Evolutionary conservation across 495 filamentous ascomycete genomes (phyloP), one percentile per base, ranked within the genome.

Genomic region (Penicillium bovifimosum): DNA sequence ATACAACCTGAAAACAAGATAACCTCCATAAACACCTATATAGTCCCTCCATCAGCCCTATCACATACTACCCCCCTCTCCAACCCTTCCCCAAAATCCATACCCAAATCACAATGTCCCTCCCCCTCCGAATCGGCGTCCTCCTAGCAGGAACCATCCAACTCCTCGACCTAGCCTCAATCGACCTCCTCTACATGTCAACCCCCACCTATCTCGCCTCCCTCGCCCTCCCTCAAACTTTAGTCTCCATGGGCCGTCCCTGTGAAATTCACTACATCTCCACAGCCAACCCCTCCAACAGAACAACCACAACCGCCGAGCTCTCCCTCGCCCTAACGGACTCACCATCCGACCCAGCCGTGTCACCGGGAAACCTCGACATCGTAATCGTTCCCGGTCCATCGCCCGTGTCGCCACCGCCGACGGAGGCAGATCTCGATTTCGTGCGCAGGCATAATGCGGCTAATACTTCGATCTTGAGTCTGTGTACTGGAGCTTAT

Each of bases 401-500:
- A 7, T 69, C 81, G 43, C 77, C 79, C 0, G 54, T 54, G 16
- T 41, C 34, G 3, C 58, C 54, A 26, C 69, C 66, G 9, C 64
- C 67, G 4, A 44, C 47, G 4, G 46, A 64, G 14, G 63, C 65
- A 17, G 71, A 70, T 7, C 41, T 72, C 5, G 68, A 63, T 2
- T 86, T 80, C 62, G 47, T 84, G 9, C 61, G 65, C 0, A 59
- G 50, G 4, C 78, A 81, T 54, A 61, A 63, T 7, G 56, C 56
- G 5, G 44, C 57, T 13, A 56, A 56, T 5, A 69, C 70, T 0
- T 76, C 79, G 16, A 74, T 84, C 34, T 54, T 84, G 52, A 72
- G 72, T 52, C 64, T 85, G 13, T 84, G 81, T 65, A 78, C 78
- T 1, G 81, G 77, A 6, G 70, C 77, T 9, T 65, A 74, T 27